Evolutionary conservation across 1,139 yeast genomes (phyloP).

Genomic region (Debaryomyces robertsiae): DNA sequence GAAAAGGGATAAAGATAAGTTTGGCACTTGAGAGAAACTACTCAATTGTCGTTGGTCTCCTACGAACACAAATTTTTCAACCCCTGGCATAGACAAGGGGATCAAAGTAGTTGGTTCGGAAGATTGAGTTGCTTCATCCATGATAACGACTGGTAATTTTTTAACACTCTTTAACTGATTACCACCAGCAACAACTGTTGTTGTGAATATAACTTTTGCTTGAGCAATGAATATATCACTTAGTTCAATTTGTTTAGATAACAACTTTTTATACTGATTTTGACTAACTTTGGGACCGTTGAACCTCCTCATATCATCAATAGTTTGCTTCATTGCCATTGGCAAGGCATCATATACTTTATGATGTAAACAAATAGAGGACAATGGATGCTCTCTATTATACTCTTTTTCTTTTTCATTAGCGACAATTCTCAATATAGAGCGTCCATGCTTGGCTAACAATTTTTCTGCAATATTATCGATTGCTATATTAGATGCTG

Average conservation of each 20-base stretch:
- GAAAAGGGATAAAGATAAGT: slow-evolving; percentile 57
- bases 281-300: slow-evolving; percentile 40
- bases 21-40: slow-evolving; percentile 67
- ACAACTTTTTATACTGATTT: slow-evolving; percentile 51
- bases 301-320: slow-evolving; percentile 44
- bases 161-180: slow-evolving; percentile 57
- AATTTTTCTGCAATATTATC: slow-evolving; percentile 77
- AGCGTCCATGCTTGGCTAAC: slow-evolving; percentile 49
- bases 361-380: slow-evolving; percentile 64
- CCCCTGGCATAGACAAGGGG: slow-evolving; percentile 69
- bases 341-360: slow-evolving; percentile 56
- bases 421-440: slow-evolving; percentile 62
- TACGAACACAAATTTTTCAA: slow-evolving; percentile 66
- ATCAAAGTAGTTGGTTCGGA: slow-evolving; percentile 71
- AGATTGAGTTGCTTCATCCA: slow-evolving; percentile 67
- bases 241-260: slow-evolving; percentile 45
- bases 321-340: slow-evolving; percentile 40
- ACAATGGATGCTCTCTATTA: slow-evolving; percentile 54
- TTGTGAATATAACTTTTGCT: slow-evolving; percentile 69
- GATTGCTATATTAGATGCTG: slow-evolving; percentile 75
- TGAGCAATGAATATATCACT: slow-evolving; percentile 57
- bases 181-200: slow-evolving; percentile 74
- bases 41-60: slow-evolving; percentile 72
- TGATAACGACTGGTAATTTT: slow-evolving; percentile 65
- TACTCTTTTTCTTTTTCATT: slow-evolving; percentile 65